Base-by-base conservation (phyloP, 306 rosid species). In the Rosa lucieae region DNA sequence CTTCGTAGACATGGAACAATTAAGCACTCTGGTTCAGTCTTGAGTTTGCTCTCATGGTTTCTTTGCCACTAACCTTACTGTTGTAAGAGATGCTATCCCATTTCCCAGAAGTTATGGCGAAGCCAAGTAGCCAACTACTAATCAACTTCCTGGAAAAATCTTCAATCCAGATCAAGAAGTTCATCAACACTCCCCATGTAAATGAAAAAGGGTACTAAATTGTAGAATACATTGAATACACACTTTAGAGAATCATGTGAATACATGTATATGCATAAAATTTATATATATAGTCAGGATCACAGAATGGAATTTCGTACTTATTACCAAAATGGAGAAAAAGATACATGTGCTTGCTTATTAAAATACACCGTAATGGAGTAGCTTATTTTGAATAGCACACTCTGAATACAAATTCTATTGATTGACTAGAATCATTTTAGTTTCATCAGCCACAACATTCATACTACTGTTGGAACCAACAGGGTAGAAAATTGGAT, bases 1-100 rank as follows among this genome's bases (percentile, higher is more conserved):
- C 93, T 96, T 79, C 91, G 90, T 26, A 84, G 85, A 67, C 89
- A 93, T 46, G 99, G 99, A 85, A 91, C 97, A 6, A 94, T 90
- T 10, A 79, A 79, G 84, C 91, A 93, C 74, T 83, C 97, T 3
- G 99, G 99, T 96, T 96, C 87, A 90, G 89, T 81, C 82, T 96
- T 35, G 83, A 82, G 56, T 93, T 96, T 35, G 97, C 91, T 61
- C 90, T 82, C 48, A 77, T 91, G 86, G 87, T 93, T 73, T 88
- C 69, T 93, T 87, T 70, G 75, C 83, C 18, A 91, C 97, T 43
- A 97, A 98, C 62, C 91, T 96, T 68, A 79, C 77, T 77, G 90
- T 91, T 83, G 93, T 90, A 23, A 84, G 89, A 79, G 98, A 93
- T 76, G 92, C 84, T 69, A 90, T 96, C 72, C 99, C 99, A 46